Evolutionary conservation across 768 basidiomycete genomes (phyloP).

Genomic region (Jaapia argillacea): DNA sequence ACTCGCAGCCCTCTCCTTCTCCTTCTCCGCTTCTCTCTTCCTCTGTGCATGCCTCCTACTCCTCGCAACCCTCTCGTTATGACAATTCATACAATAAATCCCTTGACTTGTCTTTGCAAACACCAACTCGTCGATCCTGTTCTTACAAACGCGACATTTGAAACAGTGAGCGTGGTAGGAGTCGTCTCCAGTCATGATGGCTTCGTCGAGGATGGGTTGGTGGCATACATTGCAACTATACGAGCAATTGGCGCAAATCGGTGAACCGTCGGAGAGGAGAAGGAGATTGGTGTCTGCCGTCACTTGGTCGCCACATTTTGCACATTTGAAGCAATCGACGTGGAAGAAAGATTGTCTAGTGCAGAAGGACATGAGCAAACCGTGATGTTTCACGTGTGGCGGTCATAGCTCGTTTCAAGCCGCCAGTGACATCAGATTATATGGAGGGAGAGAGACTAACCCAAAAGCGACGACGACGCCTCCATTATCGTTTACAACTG

Average conservation of each 20-base stretch:
- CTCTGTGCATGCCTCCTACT: conserved; percentile 88
- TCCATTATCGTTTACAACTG: conserved; percentile 72
- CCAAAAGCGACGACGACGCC: conserved; percentile 94
- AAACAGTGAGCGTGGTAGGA: conserved; percentile 98
- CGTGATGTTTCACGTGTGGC: background rate
- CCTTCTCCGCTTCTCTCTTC: conserved; percentile 45
- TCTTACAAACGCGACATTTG: conserved; percentile 92
- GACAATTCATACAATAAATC: conserved; percentile 98
- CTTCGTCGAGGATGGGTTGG: conserved; percentile 92
- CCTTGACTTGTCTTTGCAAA: conserved; percentile 98
- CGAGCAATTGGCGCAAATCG: conserved; percentile 88
- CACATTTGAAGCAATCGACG: conserved; percentile 93
- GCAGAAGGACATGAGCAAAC: background rate
- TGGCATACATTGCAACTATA: conserved; percentile 95
- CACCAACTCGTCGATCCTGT: conserved; percentile 93
- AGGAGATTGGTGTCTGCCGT: conserved; percentile 97
- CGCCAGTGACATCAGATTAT: background rate
- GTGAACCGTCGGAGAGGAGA: conserved; percentile 93
- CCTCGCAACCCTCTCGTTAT: conserved; percentile 93
- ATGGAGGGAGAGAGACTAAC: conserved; percentile 34
- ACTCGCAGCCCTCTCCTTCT: conserved; percentile 30
- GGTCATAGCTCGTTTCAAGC: background rate
- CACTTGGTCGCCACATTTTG: conserved; percentile 88
- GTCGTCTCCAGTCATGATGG: conserved; percentile 99
- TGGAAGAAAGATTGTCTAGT: conserved; percentile 88